A percentile compares a stretch with the other conserved stretches of the same genome.
phyloP scores from a whole-genome alignment of 179 eudicot species.

The Silene vulgaris region DNA sequence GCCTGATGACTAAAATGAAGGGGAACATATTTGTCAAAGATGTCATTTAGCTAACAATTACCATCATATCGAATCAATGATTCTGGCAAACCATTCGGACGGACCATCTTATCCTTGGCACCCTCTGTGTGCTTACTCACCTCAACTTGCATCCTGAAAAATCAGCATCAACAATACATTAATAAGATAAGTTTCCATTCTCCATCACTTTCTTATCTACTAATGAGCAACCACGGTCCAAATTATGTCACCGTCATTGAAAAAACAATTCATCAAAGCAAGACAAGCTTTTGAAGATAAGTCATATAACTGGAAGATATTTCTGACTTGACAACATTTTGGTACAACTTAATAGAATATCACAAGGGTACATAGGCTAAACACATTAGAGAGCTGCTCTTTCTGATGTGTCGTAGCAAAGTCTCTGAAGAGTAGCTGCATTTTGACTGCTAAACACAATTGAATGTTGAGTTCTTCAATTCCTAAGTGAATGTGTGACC shows the following conservation, averaged over 20 bases:
- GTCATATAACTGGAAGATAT: conserved; percentile 16
- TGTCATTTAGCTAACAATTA: conserved; percentile 27
- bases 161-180: conserved; percentile 24
- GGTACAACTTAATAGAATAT: neutral
- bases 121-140: conserved; percentile 99
- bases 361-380: neutral
- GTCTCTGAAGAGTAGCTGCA: conserved; percentile 8
- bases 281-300: conserved; percentile 3
- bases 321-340: neutral
- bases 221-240: conserved; percentile 10
- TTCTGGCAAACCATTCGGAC: conserved; percentile 96
- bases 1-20: neutral
- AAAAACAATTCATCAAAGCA: conserved; percentile 11
- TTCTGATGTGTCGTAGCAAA: neutral
- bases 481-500: neutral
- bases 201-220: conserved; percentile 24
- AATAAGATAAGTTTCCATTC: conserved; percentile 18
- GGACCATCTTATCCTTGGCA: conserved; percentile 63
- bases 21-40: neutral
- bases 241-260: conserved; percentile 18
- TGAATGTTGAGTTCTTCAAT: neutral
- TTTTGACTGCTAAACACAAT: neutral
- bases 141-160: conserved; percentile 96
- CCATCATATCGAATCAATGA: conserved; percentile 94
- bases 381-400: neutral